Evolutionary conservation across 1,139 yeast species (phyloP).

Genomic region (Wickerhamomyces sp.): DNA sequence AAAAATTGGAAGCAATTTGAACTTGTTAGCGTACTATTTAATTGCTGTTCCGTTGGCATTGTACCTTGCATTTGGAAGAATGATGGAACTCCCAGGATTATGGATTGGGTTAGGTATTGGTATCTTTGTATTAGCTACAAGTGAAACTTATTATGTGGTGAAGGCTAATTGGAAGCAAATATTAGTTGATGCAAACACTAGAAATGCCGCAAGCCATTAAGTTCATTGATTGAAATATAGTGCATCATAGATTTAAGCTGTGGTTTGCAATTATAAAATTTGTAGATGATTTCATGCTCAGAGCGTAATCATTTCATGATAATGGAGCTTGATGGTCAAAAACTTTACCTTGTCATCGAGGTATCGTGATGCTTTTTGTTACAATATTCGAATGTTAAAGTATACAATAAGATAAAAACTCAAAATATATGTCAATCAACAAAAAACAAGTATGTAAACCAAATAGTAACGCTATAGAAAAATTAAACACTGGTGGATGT

Average conservation of each 20-base stretch:
- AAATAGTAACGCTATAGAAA: too few species aligned
- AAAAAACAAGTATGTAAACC: too few species aligned
- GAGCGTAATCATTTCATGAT: too few species aligned
- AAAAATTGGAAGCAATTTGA: conserved; percentile 57
- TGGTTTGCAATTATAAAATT: too few species aligned
- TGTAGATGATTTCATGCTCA: too few species aligned
- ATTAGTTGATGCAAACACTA: conserved; percentile 60
- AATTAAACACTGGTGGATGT: background rate
- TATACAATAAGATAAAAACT: too few species aligned
- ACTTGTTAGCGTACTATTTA: conserved; percentile 51
- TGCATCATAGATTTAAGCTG: background rate
- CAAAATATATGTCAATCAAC: too few species aligned
- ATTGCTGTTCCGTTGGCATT: conserved; percentile 59
- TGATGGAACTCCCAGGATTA: conserved; percentile 53
- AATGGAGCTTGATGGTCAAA: too few species aligned
- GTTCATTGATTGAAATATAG: background rate
- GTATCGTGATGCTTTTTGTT: too few species aligned
- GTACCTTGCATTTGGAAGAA: conserved; percentile 45
- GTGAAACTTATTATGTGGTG: conserved; percentile 43
- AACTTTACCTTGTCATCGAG: too few species aligned
- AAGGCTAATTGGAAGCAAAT: conserved; percentile 53
- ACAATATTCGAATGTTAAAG: too few species aligned
- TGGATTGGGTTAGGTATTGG: conserved; percentile 68
- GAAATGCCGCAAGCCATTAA: conserved; percentile 5
- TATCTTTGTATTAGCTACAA: conserved; percentile 41